These are phyloP conservation scores for Ganoderma leucocontextum DNA, from an alignment of 1,284 basidiomycete genomes.

Conservation along the genomic window DNA sequence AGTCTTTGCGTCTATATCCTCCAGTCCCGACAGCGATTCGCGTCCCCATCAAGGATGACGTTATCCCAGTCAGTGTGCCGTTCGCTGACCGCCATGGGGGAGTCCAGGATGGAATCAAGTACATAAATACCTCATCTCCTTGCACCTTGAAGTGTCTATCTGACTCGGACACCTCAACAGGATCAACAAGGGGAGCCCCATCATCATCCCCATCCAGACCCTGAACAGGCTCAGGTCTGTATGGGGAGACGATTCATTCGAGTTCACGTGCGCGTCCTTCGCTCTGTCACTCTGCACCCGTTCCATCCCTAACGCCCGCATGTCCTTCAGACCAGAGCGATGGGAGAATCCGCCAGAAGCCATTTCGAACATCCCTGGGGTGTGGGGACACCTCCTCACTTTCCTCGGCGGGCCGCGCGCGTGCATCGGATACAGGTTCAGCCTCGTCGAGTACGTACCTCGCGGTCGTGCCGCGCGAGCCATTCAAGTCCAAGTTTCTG, in stretches of 20 bases:
- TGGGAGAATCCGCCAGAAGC: conserved; percentile 60
- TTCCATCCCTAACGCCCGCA: not conserved
- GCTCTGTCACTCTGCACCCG: not conserved
- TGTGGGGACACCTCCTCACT: conserved; percentile 64
- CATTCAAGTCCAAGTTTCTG: not conserved
- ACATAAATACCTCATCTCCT: conserved; percentile 10
- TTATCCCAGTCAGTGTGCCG: conserved; percentile 45
- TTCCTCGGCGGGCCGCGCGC: conserved; percentile 69
- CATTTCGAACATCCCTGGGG: conserved; percentile 58
- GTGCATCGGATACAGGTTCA: conserved; percentile 77
- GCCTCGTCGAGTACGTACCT: conserved; percentile 62
- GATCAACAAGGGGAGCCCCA: conserved; percentile 50
- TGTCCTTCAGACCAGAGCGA: conserved; percentile 57
- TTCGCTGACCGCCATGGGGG: conserved; percentile 43
- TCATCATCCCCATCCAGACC: conserved; percentile 57
- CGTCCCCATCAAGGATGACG: conserved; percentile 58
- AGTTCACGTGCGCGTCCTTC: conserved; percentile 52
- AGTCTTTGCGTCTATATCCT: conserved; percentile 70
- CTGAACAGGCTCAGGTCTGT: conserved; percentile 55
- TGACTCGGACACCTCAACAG: conserved; percentile 37
- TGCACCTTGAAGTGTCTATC: not conserved
- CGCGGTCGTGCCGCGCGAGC: not conserved
- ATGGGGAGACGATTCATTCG: conserved; percentile 63
- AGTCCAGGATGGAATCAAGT: conserved; percentile 38
- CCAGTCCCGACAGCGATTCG: conserved; percentile 68